Base-by-base conservation (phyloP, 441 rosid species). In the Viola pubescens region DNA sequence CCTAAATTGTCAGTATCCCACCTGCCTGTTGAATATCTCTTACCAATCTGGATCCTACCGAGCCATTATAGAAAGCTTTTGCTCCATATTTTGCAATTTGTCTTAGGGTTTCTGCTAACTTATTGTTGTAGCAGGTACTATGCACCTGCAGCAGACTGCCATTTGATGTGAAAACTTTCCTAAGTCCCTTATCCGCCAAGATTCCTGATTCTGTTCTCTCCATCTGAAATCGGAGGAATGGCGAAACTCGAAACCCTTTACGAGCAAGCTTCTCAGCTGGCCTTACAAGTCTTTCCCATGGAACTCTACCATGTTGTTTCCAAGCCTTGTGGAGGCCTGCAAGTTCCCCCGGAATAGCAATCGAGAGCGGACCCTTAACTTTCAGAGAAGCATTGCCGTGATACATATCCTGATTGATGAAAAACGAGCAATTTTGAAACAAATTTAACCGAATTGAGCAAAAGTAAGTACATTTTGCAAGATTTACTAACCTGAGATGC, bases 291-390 rank as follows among this genome's bases (percentile, higher is more conserved):
- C 46, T 72, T 63, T 64, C 38, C 86, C 88, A 81, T 1, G 82
- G 77, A 48, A 83, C 70, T 67, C 65, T 76, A 2, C 85, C 85
- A 9, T 78, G 76, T 8, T 70, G 64, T 67, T 73, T 56, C 90
- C 90, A 84, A 34, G 82, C 81, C 42, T 63, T 58, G 64, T 67
- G 71, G 40, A 84, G 77, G 34, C 87, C 87, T 0, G 79, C 78
- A 7, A 83, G 72, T 72, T 73, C 79, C 14, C 91, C 89, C 0
- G 89, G 85, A 56, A 81, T 78, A 0, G 77, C 85, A 52, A 78
- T 68, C 19, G 85, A 80, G 53, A 86, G 77, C 0, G 65, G 72
- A 12, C 87, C 87, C 7, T 9, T 67, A 16, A 54, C 65, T 74
- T 81, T 86, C 48, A 69, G 59, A 16, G 62, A 43, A 51, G 13